Base-by-base conservation (phyloP, 78 protist genomes). In the Corallochytrium limacisporum region DNA sequence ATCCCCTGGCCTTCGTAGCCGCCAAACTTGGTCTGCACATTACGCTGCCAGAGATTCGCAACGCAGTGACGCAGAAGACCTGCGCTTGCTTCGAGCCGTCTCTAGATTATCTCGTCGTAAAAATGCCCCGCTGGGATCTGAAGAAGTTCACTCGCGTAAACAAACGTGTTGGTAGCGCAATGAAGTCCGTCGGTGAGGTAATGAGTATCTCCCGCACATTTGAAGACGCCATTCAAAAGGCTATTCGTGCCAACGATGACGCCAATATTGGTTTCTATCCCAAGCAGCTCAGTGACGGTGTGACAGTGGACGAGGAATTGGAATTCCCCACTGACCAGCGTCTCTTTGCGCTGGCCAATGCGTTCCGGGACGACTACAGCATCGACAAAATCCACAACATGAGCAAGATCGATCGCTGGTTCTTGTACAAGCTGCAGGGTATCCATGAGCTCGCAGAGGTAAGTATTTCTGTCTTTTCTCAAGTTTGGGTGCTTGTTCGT, bases 181-280 rank as follows among this genome's bases (percentile, higher is more conserved):
- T 93, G 98, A 93, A 93, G 80, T 68, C 82, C 5, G 98, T 93
- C 29, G 96, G 95, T 44, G 95, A 93, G 56, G 94, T 93, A 68
- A 93, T 93, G 98, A 77, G 92, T 22, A 93, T 93, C 43, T 94
- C 93, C 26, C 77, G 98, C 55, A 79, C 82, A 40, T 93, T 90
- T 48, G 95, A 93, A 70, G 98, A 90, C 78, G 86, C 92, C 39
- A 49, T 93, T 5, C 94, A 89, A 71, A 89, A 89, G 75, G 89
- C 65, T 20, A 13, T 83, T 22, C 85, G 87, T 35, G 65, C 73
- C 71, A 76, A 79, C 10, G 82, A 81, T 72, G 20, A 31, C 46
- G 10, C 50, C 8, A 2, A 33, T 44, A 9, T 0, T 1, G 79
- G 79, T 2, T 81, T 75, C 40, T 57, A 73, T 33, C 68, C 69